Evolutionary conservation across 2,329 filamentous ascomycete species (phyloP).

Genomic region (Colletotrichum sp.): DNA sequence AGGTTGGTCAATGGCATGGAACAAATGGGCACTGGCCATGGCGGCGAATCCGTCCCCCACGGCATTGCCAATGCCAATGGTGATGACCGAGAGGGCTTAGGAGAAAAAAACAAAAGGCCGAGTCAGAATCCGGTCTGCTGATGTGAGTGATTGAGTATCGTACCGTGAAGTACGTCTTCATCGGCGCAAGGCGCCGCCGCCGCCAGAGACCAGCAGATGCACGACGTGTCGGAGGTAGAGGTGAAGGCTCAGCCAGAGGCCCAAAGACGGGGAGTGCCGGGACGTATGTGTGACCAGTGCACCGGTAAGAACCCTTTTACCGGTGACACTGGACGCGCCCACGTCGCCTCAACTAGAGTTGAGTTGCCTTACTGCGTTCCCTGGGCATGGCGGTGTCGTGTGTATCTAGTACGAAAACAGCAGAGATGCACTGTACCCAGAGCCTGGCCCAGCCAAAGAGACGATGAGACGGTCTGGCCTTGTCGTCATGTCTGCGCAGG

Average conservation of each 20-base stretch:
- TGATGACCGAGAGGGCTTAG: neutral
- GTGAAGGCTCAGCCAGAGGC: neutral
- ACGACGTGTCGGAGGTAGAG: neutral
- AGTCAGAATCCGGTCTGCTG: constrained; percentile 2
- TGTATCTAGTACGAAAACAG: neutral
- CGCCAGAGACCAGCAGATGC: neutral
- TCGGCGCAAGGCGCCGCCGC: neutral
- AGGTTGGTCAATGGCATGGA: neutral
- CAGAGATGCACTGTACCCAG: neutral
- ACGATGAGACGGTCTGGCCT: neutral
- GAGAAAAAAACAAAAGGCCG: neutral
- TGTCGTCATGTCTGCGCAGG: constrained; percentile 13
- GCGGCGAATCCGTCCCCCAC: neutral
- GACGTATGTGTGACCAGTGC: neutral
- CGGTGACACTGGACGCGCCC: neutral
- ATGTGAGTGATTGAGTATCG: neutral
- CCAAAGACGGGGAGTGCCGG: neutral
- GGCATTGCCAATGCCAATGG: neutral
- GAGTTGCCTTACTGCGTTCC: neutral
- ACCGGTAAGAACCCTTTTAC: neutral
- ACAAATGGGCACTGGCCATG: neutral
- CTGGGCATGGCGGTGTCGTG: neutral
- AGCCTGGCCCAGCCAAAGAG: neutral
- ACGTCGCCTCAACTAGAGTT: neutral
- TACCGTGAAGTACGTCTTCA: neutral